Evolutionary conservation across 768 basidiomycete genomes (phyloP), one percentile per base, ranked within the genome.

Genomic region (Calocybe indica): DNA sequence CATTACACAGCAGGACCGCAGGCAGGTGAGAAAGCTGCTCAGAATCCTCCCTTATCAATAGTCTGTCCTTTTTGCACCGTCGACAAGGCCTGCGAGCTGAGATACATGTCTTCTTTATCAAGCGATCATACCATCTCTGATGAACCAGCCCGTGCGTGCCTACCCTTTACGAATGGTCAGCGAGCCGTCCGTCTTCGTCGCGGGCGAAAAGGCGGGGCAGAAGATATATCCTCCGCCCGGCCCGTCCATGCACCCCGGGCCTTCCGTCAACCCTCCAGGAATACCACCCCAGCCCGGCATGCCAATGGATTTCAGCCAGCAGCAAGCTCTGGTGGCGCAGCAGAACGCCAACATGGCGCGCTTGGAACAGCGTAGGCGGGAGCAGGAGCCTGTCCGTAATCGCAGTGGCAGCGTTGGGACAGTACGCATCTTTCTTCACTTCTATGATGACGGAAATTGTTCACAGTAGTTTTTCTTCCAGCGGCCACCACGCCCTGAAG

Each of bases 291-390:
- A 58, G 14, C 50, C 68, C 50, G 58, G 58, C 9, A 63, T 64
- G 56, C 56, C 58, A 5, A 66, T 69, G 64, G 60, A 60, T 33
- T 67, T 75, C 40, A 66, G 56, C 44, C 69, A 74, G 47, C 76
- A 77, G 11, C 83, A 85, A 52, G 83, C 79, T 0, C 76, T 86
- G 77, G 63, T 90, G 0, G 81, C 79, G 6, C 85, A 86, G 58
- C 86, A 88, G 56, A 88, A 82, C 51, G 78, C 51, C 49, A 78
- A 72, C 32, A 85, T 89, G 83, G 86, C 85, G 52, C 73, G 80
- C 30, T 53, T 89, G 37, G 88, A 91, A 50, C 31, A 34, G 42
- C 70, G 83, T 37, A 69, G 75, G 51, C 68, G 80, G 48, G 82
- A 83, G 46, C 67, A 83, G 10, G 85, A 85, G 52, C 68, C 82